phyloP scores from a whole-genome alignment of 441 rosid species.

The Melastoma candidum region DNA sequence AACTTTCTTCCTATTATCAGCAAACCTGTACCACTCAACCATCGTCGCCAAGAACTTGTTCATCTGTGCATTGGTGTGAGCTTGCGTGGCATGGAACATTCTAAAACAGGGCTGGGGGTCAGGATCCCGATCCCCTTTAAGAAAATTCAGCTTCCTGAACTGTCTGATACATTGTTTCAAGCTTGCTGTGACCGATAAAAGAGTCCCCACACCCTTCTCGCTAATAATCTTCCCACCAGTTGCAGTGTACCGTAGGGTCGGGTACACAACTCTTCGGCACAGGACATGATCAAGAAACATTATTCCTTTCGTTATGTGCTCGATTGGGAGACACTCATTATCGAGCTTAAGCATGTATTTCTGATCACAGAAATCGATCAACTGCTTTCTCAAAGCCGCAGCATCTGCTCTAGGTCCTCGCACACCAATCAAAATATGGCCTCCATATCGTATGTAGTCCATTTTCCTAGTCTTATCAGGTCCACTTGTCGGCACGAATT shows the following conservation, averaged over 20 bases:
- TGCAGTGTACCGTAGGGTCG: slow-evolving; percentile 84
- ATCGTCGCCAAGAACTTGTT: slow-evolving; percentile 77
- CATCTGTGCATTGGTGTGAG: slow-evolving; percentile 96
- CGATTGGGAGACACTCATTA: slow-evolving; percentile 80
- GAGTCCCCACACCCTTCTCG: slow-evolving; percentile 94
- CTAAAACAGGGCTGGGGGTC: slow-evolving; percentile 98
- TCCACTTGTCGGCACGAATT: slow-evolving; percentile 93
- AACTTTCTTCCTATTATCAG: slow-evolving; percentile 85
- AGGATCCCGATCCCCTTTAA: slow-evolving; percentile 91
- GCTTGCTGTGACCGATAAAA: slow-evolving; percentile 84
- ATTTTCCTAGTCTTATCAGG: slow-evolving; percentile 92
- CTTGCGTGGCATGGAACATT: slow-evolving; percentile 94
- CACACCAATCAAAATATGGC: slow-evolving; percentile 85
- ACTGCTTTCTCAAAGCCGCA: slow-evolving; percentile 82
- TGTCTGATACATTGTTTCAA: slow-evolving; percentile 87
- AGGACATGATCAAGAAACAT: slow-evolving; percentile 96
- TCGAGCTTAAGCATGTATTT: slow-evolving; percentile 86
- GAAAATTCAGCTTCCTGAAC: slow-evolving; percentile 69
- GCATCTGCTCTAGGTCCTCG: slow-evolving; percentile 96
- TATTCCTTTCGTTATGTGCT: slow-evolving; percentile 91
- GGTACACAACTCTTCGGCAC: slow-evolving; percentile 92
- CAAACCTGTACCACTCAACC: slow-evolving; percentile 90
- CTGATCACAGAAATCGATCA: slow-evolving; percentile 86
- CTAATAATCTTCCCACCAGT: slow-evolving; percentile 96
- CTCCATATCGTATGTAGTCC: slow-evolving; percentile 80